Conservation (phyloP, 352 stramenopile species). For the Globisporangium barbulae region DNA sequence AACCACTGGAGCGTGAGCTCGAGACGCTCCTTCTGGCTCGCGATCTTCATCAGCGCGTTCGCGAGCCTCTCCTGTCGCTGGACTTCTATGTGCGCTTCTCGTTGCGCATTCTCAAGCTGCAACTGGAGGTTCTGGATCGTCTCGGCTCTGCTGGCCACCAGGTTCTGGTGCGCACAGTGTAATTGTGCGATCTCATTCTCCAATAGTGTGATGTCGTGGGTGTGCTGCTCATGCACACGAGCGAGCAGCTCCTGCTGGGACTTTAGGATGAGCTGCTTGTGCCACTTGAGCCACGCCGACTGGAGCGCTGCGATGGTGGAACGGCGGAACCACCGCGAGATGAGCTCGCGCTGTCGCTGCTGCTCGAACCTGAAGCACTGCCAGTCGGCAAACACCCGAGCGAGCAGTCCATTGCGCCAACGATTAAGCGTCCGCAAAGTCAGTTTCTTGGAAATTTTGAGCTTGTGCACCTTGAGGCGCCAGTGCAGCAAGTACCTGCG, state of each 20-base stretch:
- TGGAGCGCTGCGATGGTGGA: background rate
- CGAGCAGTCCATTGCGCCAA: conserved; percentile 22
- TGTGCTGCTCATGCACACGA: background rate
- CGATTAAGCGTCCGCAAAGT: conserved; percentile 22
- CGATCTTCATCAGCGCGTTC: background rate
- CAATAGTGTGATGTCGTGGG: background rate
- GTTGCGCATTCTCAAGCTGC: background rate
- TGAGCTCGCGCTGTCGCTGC: conserved; percentile 24
- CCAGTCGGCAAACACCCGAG: conserved; percentile 24
- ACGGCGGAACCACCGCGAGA: conserved; percentile 19
- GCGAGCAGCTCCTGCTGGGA: conserved; percentile 3
- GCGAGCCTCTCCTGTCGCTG: background rate
- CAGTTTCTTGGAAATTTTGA: conserved; percentile 2
- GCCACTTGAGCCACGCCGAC: conserved; percentile 14
- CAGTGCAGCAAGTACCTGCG: conserved; percentile 26
- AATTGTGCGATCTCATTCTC: conserved; percentile 7
- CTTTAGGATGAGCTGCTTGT: conserved; percentile 1
- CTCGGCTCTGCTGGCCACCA: background rate
- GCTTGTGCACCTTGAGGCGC: conserved; percentile 14
- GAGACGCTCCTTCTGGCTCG: background rate
- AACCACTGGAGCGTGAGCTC: conserved; percentile 4
- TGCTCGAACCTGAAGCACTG: conserved; percentile 15
- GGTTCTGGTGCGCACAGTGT: background rate
- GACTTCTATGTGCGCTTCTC: background rate
- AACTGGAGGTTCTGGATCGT: background rate